A percentile compares a stretch with the other conserved stretches of the same genome.
These are phyloP conservation scores for Botryotinia narcissicola DNA, from an alignment of 2,329 filamentous ascomycete genomes.

Conservation along the genomic window DNA sequence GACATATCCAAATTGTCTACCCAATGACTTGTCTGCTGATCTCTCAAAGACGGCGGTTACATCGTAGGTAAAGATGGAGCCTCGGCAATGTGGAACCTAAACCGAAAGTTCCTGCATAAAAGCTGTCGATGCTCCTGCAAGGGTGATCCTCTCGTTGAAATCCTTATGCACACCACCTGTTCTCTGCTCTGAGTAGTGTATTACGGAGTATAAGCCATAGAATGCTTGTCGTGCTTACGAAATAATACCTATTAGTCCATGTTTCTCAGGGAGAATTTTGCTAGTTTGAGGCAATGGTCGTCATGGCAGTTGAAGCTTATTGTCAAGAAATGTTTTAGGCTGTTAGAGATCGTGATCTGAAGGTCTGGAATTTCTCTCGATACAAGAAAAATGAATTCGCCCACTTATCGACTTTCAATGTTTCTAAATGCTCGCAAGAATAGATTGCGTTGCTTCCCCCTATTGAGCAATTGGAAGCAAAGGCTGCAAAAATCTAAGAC, in stretches of 20 bases:
- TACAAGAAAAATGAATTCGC: not conserved
- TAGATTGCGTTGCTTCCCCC: not conserved
- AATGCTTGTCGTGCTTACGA: not conserved
- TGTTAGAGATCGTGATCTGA: not conserved
- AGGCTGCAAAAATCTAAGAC: not conserved
- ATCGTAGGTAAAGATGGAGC: not conserved
- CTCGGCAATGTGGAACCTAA: conserved; percentile 5
- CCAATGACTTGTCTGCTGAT: conserved; percentile 7
- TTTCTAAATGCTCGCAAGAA: not conserved
- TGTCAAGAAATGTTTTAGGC: not conserved
- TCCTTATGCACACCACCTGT: conserved; percentile 4
- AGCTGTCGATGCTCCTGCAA: conserved; percentile 9
- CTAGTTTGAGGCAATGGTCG: not conserved
- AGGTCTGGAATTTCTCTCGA: not conserved
- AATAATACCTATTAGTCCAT: not conserved
- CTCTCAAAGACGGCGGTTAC: conserved; percentile 2
- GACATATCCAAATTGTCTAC: not conserved
- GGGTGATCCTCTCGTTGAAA: conserved; percentile 1
- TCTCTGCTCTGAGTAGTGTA: conserved; percentile 1
- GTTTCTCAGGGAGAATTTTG: not conserved
- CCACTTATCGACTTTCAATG: not conserved
- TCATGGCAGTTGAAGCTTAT: not conserved
- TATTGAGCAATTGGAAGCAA: not conserved
- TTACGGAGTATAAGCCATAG: not conserved
- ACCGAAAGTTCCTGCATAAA: conserved; percentile 17